These are phyloP conservation scores for Pittosporum tobira DNA, from an alignment of 129 eudicot genomes.

Conservation along the genomic window DNA sequence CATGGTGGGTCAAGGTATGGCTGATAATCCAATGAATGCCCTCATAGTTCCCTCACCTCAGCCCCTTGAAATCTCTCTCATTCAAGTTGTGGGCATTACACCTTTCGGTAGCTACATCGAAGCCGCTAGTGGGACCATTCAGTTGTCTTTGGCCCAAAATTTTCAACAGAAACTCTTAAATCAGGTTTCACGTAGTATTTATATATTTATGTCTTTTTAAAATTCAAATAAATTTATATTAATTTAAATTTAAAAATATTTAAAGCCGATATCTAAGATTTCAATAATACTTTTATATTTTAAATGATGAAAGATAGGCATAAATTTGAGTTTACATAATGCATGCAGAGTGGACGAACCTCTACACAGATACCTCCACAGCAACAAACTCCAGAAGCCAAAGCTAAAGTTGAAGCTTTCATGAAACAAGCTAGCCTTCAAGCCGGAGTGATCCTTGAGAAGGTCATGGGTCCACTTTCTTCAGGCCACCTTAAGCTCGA, in stretches of 20 bases:
- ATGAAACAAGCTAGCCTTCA: conserved; percentile 12
- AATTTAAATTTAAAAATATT: too few relatives aligned
- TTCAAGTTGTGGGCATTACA: conserved; percentile 57
- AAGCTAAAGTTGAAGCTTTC: not conserved
- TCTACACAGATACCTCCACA: conserved; percentile 9
- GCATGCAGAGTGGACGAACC: conserved; percentile 22
- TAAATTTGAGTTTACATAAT: not conserved
- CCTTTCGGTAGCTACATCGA: conserved; percentile 43
- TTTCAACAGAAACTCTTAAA: conserved; percentile 18
- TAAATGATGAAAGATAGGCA: too few relatives aligned
- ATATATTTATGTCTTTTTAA: too few relatives aligned
- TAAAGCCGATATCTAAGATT: too few relatives aligned
- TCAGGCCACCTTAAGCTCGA: conserved; percentile 44
- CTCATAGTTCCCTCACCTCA: conserved; percentile 34
- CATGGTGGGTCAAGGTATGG: conserved; percentile 66
- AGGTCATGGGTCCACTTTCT: conserved; percentile 62
- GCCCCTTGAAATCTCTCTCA: conserved; percentile 59
- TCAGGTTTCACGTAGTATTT: too few relatives aligned
- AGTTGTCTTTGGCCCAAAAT: conserved; percentile 15
- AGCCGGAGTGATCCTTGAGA: conserved; percentile 63
- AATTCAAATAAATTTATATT: too few relatives aligned
- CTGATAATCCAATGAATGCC: conserved; percentile 74
- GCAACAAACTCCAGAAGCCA: not conserved
- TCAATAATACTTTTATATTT: too few relatives aligned
- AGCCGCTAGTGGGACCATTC: conserved; percentile 47